Base-by-base conservation (phyloP, 2,329 filamentous ascomycete species). In the Penicillium paneum region DNA sequence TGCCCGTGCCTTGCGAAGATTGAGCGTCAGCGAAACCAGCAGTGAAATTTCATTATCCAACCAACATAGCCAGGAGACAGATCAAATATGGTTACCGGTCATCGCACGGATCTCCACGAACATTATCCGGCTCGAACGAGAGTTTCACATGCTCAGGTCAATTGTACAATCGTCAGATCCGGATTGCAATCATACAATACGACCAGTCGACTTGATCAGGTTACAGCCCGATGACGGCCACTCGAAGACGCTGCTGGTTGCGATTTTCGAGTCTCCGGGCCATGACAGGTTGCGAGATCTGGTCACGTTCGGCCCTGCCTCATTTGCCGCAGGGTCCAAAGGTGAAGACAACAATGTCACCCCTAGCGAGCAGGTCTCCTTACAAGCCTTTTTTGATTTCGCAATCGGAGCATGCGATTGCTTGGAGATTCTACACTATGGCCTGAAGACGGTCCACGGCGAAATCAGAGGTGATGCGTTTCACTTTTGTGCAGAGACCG, bases 401-500 rank as follows among this genome's bases (percentile, higher is more conserved):
- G 93, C 92, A 29, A 90, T 96, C 55, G 92, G 92, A 24, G 89
- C 92, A 1, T 84, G 89, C 6, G 85, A 95, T 71, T 95, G 90
- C 67, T 75, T 96, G 44, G 92, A 97, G 71, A 85, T 95, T 43
- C 76, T 97, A n/a, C 93, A 97, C 66, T 91, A 97, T 72, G 87
- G 89, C 8, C 84, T 93, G 54, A 87, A 90, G 56, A 85, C 91
- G 54, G 87, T 96, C 1, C 93, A 97, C 65, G 93, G 93, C 41
- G 93, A 97, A 73, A 87, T 97, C 47, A 83, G 93, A 28, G 89
- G 87, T 5, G 93, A 97, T 72, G 89, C 91, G 0, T 97, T 97
- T 67, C 91, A 97, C 69, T 96, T 90, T 77, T 89, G 89, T 64
- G 69, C 78, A 13, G 83, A 91, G 42, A 83, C 83, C 1, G 84